Conservation (phyloP, 495 filamentous ascomycete genomes). For the Xylaria sp. region DNA sequence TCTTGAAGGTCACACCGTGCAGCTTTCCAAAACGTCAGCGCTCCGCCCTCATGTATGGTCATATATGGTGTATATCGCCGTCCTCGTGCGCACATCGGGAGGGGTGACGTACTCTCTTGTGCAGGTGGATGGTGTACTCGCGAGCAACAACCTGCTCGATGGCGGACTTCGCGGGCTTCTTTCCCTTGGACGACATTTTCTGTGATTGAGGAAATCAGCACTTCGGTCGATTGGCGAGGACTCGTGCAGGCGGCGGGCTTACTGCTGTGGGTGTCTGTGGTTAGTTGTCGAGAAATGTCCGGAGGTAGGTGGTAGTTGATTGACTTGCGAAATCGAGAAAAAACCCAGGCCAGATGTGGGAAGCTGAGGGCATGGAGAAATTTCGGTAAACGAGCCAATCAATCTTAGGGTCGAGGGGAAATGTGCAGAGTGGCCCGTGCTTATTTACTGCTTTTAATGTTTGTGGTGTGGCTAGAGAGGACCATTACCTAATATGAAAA, state of each 20-base stretch:
- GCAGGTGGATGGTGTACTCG: conserved; percentile 99
- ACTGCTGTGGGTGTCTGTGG: conserved; percentile 37
- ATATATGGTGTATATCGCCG: neutral
- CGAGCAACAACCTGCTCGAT: conserved; percentile 97
- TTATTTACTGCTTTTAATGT: neutral
- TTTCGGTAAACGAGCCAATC: conserved; percentile 44
- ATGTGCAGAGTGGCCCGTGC: conserved; percentile 25
- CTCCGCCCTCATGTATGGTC: conserved; percentile 19
- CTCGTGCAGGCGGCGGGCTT: conserved; percentile 32
- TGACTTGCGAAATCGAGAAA: conserved; percentile 45
- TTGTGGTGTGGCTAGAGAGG: conserved; percentile 17
- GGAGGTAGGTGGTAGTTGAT: conserved; percentile 37
- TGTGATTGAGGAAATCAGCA: conserved; percentile 38
- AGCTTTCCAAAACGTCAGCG: conserved; percentile 63
- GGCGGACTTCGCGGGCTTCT: conserved; percentile 81
- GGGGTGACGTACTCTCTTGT: conserved; percentile 91
- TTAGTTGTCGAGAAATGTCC: conserved; percentile 39
- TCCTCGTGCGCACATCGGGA: conserved; percentile 35
- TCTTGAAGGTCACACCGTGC: conserved; percentile 98
- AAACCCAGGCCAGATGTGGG: conserved; percentile 39
- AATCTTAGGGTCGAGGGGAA: conserved; percentile 34
- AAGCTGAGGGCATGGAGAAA: conserved; percentile 43
- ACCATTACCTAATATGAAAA: neutral
- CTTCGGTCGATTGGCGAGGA: conserved; percentile 11
- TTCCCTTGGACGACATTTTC: conserved; percentile 76